Evolutionary conservation across 768 basidiomycete species (phyloP).

Genomic region (Steccherinum ochraceum): DNA sequence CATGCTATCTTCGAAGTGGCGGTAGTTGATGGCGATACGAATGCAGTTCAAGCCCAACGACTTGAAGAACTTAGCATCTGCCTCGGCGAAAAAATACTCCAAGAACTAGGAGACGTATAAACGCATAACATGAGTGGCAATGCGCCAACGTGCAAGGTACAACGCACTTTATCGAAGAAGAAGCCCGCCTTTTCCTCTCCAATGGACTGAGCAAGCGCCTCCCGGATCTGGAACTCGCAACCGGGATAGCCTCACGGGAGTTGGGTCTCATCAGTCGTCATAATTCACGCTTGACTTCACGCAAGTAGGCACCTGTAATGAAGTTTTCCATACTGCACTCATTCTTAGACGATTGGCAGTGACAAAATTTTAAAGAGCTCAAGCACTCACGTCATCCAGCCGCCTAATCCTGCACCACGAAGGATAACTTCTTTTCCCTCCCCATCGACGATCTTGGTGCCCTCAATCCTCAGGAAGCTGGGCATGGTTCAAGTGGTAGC

Average conservation of each 20-base stretch:
- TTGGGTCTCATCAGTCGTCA: background rate
- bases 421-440: constrained; percentile 53
- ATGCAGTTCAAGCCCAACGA: constrained; percentile 78
- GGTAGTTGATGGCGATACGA: constrained; percentile 70
- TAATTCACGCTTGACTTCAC: background rate
- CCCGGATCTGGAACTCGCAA: constrained; percentile 73
- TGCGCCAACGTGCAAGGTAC: background rate
- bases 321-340: constrained; percentile 65
- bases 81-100: constrained; percentile 77
- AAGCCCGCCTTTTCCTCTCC: constrained; percentile 62
- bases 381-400: constrained; percentile 75
- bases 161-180: constrained; percentile 73
- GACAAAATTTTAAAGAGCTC: background rate
- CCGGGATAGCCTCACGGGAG: constrained; percentile 59
- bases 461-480: constrained; percentile 43
- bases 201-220: constrained; percentile 53
- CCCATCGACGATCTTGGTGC: constrained; percentile 56
- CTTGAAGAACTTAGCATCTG: constrained; percentile 73
- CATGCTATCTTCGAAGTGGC: constrained; percentile 76
- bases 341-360: background rate
- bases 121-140: too few species aligned
- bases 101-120: constrained; percentile 49
- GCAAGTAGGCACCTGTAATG: constrained; percentile 41
- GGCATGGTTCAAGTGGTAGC: background rate
- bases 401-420: constrained; percentile 73